Conservation (phyloP, 805 yeast species). For the Candida loeiensis region DNA sequence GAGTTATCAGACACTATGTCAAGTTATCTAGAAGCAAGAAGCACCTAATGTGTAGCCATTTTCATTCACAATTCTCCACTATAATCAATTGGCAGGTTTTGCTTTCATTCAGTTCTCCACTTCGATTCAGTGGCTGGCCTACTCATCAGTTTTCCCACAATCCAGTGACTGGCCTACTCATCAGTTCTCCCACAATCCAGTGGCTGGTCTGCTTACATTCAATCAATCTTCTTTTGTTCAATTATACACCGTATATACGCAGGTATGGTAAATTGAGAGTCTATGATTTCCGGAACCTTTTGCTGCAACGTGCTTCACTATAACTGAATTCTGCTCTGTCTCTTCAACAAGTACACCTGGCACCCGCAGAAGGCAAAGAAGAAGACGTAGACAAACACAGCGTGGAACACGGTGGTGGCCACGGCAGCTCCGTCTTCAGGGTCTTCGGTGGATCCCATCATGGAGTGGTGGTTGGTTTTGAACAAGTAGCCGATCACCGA, state of each 20-base stretch:
- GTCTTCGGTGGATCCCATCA: constrained; percentile 87
- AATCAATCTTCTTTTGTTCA: too few species aligned
- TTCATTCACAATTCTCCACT: background rate
- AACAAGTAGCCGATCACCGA: constrained; percentile 82
- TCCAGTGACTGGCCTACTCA: too few species aligned
- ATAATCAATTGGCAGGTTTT: background rate
- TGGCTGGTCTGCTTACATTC: background rate
- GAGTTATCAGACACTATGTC: too few species aligned
- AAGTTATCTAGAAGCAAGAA: too few species aligned
- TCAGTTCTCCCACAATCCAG: too few species aligned
- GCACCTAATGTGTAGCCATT: too few species aligned
- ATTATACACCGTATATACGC: background rate
- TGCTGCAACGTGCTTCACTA: background rate
- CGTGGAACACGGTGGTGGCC: constrained; percentile 85
- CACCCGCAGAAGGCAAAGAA: constrained; percentile 90
- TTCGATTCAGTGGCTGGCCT: too few species aligned
- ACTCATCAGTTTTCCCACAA: too few species aligned
- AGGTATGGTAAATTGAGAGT: background rate
- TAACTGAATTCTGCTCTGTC: constrained; percentile 60
- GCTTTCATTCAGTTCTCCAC: too few species aligned
- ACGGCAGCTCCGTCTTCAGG: constrained; percentile 94
- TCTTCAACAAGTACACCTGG: constrained; percentile 64
- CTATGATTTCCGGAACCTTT: background rate
- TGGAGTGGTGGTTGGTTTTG: constrained; percentile 76
- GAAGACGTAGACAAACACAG: constrained; percentile 74